Percentiles rank a stretch among this genome's conserved stretches.
Evolutionary conservation across 2,329 filamentous ascomycete species (phyloP).

Genomic region (Drechslerella dactyloides): DNA sequence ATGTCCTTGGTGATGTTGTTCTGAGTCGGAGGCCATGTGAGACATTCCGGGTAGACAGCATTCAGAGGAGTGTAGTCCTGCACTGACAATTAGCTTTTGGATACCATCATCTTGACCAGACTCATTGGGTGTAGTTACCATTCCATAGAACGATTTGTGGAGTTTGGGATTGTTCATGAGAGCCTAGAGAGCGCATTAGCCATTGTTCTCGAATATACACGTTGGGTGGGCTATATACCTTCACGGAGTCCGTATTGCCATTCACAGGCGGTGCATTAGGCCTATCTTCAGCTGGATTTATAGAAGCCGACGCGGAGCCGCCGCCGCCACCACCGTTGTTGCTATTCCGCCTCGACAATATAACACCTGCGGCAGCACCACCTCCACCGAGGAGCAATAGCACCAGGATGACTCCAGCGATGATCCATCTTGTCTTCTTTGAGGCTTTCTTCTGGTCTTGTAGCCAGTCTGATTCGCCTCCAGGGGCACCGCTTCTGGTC

Average conservation of each 20-base stretch:
- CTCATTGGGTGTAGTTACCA: constrained; percentile 58
- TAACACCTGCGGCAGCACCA: constrained; percentile 72
- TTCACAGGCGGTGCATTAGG: constrained; percentile 60
- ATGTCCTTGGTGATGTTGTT: constrained; percentile 94
- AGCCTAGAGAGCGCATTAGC: constrained; percentile 64
- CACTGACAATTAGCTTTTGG: constrained; percentile 7
- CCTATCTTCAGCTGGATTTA: constrained; percentile 49
- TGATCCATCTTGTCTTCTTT: constrained; percentile 74
- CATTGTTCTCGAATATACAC: neutral
- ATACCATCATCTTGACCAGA: neutral
- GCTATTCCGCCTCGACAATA: constrained; percentile 66
- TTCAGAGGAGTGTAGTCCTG: constrained; percentile 89
- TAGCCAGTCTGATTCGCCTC: constrained; percentile 64
- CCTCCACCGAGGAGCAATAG: constrained; percentile 75
- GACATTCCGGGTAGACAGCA: constrained; percentile 84
- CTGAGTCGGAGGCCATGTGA: constrained; percentile 78
- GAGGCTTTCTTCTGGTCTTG: constrained; percentile 67
- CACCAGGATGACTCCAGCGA: constrained; percentile 68
- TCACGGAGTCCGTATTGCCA: constrained; percentile 65
- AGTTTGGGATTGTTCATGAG: constrained; percentile 80
- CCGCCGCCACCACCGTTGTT: constrained; percentile 53
- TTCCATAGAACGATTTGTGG: constrained; percentile 91
- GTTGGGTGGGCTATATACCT: constrained; percentile 72
- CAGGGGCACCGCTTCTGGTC: constrained; percentile 4
- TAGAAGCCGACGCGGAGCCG: constrained; percentile 53